phyloP scores from a whole-genome alignment of 1,284 basidiomycete genomes.

The Tilletiopsis washingtonensis region DNA sequence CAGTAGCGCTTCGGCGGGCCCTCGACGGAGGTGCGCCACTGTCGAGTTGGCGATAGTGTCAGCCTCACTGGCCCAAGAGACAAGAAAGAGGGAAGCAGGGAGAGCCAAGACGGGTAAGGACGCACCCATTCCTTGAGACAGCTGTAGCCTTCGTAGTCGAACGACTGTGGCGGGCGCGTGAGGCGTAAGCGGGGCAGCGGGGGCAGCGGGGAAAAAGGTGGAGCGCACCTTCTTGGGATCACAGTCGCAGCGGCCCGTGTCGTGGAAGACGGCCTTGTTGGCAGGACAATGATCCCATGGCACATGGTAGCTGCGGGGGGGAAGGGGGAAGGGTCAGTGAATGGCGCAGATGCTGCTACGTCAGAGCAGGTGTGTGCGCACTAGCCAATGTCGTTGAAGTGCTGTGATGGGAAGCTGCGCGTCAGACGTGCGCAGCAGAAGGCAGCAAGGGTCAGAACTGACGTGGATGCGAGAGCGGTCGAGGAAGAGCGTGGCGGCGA shows the following conservation, averaged over 20 bases:
- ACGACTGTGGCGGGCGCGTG: slow-evolving; percentile 12
- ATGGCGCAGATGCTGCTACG: not conserved
- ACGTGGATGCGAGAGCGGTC: slow-evolving; percentile 30
- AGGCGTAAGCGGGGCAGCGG: not conserved
- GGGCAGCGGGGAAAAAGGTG: not conserved
- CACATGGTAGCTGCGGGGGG: slow-evolving; percentile 14
- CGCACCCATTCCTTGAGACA: slow-evolving; percentile 37
- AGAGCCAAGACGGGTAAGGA: too few relatives aligned
- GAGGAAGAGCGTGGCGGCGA: slow-evolving; percentile 39
- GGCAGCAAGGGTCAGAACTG: too few relatives aligned
- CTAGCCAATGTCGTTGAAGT: slow-evolving; percentile 42
- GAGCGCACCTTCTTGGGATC: slow-evolving; percentile 21
- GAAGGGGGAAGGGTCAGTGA: not conserved
- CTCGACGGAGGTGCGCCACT: too few relatives aligned
- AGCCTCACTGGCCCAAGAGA: too few relatives aligned
- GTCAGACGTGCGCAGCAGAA: not conserved
- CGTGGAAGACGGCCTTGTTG: slow-evolving; percentile 28
- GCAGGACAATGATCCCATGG: slow-evolving; percentile 37
- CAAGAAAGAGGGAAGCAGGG: too few relatives aligned
- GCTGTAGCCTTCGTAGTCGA: slow-evolving; percentile 30
- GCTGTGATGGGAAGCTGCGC: not conserved
- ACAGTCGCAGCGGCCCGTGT: slow-evolving; percentile 37
- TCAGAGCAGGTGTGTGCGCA: not conserved
- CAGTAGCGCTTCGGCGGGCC: too few relatives aligned
- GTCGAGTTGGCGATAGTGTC: too few relatives aligned